Percentiles rank a stretch among this genome's conserved stretches.
Conservation (phyloP, 2,329 filamentous ascomycete genomes). For the Penicillium digitatum region DNA sequence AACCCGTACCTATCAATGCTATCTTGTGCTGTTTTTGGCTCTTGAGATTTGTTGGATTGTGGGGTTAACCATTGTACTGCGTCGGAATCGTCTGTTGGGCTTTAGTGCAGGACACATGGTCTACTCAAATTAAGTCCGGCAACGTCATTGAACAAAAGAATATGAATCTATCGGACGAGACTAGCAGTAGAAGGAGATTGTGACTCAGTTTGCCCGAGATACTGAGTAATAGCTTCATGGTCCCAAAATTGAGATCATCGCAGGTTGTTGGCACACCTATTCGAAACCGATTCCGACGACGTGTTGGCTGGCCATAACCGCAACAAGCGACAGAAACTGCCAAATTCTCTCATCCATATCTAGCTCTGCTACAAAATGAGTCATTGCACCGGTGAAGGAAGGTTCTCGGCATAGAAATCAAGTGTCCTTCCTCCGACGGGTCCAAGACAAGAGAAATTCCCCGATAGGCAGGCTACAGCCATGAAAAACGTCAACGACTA, state of each 20-base stretch:
- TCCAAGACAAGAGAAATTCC: not conserved
- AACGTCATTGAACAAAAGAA: not conserved
- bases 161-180: not conserved
- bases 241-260: not conserved
- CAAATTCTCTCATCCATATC: not conserved
- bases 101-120: not conserved
- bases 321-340: slow-evolving; percentile 1
- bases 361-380: slow-evolving; percentile 1
- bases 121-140: not conserved
- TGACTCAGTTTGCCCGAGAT: not conserved
- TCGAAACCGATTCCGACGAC: not conserved
- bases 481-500: not conserved
- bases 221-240: not conserved
- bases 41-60: not conserved
- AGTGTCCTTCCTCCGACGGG: not conserved
- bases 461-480: not conserved
- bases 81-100: not conserved
- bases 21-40: not conserved
- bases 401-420: not conserved
- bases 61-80: not conserved
- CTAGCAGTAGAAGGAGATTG: not conserved
- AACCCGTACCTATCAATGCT: not conserved
- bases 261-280: not conserved
- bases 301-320: not conserved
- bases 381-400: slow-evolving; percentile 5